phyloP scores from a whole-genome alignment of 1,139 yeast genomes.

The Yamadazyma atmosphaerica region DNA sequence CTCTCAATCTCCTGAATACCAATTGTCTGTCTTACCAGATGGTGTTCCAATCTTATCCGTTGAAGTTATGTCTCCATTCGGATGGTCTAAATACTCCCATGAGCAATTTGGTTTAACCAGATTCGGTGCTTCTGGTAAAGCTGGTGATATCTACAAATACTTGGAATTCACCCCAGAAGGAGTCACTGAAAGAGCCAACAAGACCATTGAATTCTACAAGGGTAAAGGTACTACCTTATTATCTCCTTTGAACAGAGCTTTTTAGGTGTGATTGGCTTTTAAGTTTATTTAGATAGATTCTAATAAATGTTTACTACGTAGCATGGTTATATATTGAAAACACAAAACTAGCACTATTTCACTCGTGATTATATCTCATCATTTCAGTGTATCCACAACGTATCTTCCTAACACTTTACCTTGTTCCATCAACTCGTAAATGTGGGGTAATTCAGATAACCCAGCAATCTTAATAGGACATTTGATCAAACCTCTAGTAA shows the following conservation, averaged over 20 bases:
- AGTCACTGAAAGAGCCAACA: conserved; percentile 80
- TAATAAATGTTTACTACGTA: conserved; percentile 1
- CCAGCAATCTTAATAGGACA: conserved; percentile 74
- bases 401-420: conserved; percentile 76
- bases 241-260: conserved; percentile 84
- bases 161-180: conserved; percentile 95
- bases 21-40: conserved; percentile 86
- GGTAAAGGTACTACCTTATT: conserved; percentile 72
- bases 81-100: conserved; percentile 96
- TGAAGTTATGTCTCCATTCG: conserved; percentile 89
- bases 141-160: conserved; percentile 74
- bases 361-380: no score
- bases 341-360: no score
- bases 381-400: conserved; percentile 69
- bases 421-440: conserved; percentile 67
- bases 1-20: conserved; percentile 76
- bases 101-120: conserved; percentile 94
- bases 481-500: conserved; percentile 64
- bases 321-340: no score
- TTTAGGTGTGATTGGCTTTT: conserved; percentile 27
- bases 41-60: conserved; percentile 92
- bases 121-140: conserved; percentile 98
- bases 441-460: conserved; percentile 59
- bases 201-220: conserved; percentile 82
- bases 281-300: conserved; percentile 13